phyloP scores from a whole-genome alignment of 1,139 yeast genomes.

The Pichia sp. region DNA sequence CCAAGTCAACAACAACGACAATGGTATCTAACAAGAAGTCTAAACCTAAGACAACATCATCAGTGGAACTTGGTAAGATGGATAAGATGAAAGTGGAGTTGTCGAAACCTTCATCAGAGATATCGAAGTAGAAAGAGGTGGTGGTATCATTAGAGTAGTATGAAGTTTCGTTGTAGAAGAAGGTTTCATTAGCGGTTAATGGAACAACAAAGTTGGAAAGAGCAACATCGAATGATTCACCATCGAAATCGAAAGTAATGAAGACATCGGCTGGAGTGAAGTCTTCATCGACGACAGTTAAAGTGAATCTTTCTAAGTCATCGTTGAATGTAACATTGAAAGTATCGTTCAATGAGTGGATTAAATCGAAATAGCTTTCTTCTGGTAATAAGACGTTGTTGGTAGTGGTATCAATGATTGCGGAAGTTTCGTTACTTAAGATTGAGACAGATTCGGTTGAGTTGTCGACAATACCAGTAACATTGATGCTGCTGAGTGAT shows the following conservation, averaged over 20 bases:
- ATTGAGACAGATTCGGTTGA: slow-evolving; percentile 22
- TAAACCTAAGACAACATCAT: slow-evolving; percentile 51
- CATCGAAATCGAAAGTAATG: slow-evolving; percentile 46
- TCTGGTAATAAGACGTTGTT: slow-evolving; percentile 52
- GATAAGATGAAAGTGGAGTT: slow-evolving; percentile 8
- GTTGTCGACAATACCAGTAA: not conserved
- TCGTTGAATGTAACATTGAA: slow-evolving; percentile 28
- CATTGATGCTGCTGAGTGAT: slow-evolving; percentile 12
- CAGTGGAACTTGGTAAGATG: slow-evolving; percentile 29
- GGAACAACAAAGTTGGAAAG: slow-evolving; percentile 36
- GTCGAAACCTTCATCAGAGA: not conserved
- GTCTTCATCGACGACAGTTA: slow-evolving; percentile 27
- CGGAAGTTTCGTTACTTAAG: slow-evolving; percentile 33
- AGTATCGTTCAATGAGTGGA: slow-evolving; percentile 37
- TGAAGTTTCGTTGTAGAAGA: slow-evolving; percentile 9
- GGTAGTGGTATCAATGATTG: slow-evolving; percentile 35
- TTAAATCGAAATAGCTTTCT: slow-evolving; percentile 39
- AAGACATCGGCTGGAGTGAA: not conserved
- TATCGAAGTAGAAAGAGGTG: slow-evolving; percentile 11
- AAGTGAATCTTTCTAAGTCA: slow-evolving; percentile 34
- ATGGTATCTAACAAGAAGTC: slow-evolving; percentile 68
- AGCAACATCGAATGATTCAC: slow-evolving; percentile 44
- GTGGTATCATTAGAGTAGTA: slow-evolving; percentile 2
- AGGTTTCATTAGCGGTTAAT: slow-evolving; percentile 22
- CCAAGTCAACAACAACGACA: slow-evolving; percentile 67